These are phyloP conservation scores for Chloropicon primus DNA, from an alignment of 139 green algal genomes.

Conservation along the genomic window DNA sequence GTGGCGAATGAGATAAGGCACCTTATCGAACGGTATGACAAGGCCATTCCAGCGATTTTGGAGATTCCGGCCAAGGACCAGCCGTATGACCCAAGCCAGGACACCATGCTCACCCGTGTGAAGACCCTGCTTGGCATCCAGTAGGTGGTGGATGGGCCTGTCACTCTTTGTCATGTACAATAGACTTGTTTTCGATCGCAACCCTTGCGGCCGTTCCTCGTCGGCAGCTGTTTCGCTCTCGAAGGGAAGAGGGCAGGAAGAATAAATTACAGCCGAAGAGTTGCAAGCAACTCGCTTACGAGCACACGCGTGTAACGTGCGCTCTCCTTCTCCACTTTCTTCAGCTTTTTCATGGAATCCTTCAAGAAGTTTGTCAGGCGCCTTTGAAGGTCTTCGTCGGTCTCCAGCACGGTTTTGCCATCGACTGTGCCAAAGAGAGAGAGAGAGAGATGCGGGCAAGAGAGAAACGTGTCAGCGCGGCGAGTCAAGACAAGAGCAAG, in stretches of 20 bases:
- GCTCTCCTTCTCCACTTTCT: background rate
- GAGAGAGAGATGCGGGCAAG: too few relatives aligned
- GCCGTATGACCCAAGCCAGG: slow-evolving; percentile 87
- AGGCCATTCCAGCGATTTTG: slow-evolving; percentile 81
- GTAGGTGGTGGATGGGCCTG: too few relatives aligned
- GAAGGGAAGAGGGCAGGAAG: too few relatives aligned
- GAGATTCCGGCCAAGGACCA: slow-evolving; percentile 85
- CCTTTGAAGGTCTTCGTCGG: too few relatives aligned
- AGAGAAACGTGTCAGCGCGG: too few relatives aligned
- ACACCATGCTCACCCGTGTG: slow-evolving; percentile 79
- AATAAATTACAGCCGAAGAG: background rate
- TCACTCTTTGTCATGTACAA: too few relatives aligned
- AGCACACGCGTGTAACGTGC: background rate
- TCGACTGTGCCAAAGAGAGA: too few relatives aligned
- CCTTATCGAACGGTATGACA: slow-evolving; percentile 59
- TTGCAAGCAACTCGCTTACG: background rate
- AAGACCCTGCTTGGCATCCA: slow-evolving; percentile 72
- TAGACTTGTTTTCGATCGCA: too few relatives aligned
- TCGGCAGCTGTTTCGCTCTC: too few relatives aligned
- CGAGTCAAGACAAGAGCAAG: too few relatives aligned
- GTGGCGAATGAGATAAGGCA: slow-evolving; percentile 79
- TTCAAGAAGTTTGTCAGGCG: background rate
- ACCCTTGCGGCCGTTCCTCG: too few relatives aligned
- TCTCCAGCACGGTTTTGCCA: background rate
- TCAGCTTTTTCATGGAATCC: background rate